Percentiles rank a stretch among this genome's conserved stretches.
phyloP scores from a whole-genome alignment of 495 filamentous ascomycete genomes.

The Lepidopterella palustris region DNA sequence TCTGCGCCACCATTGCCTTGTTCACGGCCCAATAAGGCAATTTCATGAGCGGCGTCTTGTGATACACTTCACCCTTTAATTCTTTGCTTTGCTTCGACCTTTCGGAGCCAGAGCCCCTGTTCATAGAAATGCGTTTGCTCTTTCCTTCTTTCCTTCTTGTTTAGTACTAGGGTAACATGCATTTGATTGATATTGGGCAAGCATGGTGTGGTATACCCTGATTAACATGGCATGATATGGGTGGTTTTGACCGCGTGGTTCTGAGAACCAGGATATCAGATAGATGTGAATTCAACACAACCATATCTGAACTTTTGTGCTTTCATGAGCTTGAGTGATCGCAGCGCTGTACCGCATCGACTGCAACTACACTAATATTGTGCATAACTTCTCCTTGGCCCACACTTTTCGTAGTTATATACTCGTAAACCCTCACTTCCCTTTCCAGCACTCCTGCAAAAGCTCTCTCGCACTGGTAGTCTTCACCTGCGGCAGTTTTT shows the following conservation, averaged over 20 bases:
- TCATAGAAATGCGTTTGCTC: background rate
- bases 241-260: no score
- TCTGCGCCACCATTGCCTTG: constrained; percentile 32
- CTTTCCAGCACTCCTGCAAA: background rate
- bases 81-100: background rate
- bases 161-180: background rate
- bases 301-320: no score
- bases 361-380: no score
- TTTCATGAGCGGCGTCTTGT: background rate
- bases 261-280: no score
- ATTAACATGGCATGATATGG: no score
- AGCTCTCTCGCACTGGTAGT: background rate
- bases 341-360: no score
- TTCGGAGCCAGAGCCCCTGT: background rate
- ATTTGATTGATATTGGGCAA: no score
- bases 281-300: no score
- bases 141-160: background rate
- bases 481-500: background rate
- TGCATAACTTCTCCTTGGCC: no score
- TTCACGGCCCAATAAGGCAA: constrained; percentile 8
- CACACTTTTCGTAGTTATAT: no score
- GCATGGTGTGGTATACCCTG: background rate
- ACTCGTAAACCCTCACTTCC: no score
- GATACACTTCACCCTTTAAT: background rate
- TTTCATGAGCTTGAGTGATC: no score